A percentile compares a stretch with the other conserved stretches of the same genome.
Evolutionary conservation across 108 stramenopile species (phyloP).

Genomic region (Licmophora abbreviata): DNA sequence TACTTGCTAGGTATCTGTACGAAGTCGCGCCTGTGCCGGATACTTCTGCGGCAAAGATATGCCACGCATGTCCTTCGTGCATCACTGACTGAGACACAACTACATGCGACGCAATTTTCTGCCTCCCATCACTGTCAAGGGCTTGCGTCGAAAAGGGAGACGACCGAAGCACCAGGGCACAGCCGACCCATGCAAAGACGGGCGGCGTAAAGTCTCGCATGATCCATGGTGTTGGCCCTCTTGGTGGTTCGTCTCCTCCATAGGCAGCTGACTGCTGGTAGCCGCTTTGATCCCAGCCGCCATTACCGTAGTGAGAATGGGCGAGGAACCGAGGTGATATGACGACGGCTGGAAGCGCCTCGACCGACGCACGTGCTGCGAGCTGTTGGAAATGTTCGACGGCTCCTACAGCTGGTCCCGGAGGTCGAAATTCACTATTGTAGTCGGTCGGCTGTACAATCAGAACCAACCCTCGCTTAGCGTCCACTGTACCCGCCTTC

Average conservation of each 20-base stretch:
- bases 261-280: constrained; percentile 49
- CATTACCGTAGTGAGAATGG: constrained; percentile 19
- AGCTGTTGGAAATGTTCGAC: constrained; percentile 30
- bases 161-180: constrained; percentile 9
- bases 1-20: constrained; percentile 40
- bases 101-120: constrained; percentile 13
- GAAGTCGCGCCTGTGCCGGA: constrained; percentile 2
- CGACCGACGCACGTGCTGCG: constrained; percentile 34
- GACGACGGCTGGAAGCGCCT: constrained; percentile 37
- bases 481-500: constrained; percentile 11
- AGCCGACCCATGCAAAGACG: constrained; percentile 57
- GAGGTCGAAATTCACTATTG: constrained; percentile 32
- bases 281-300: constrained; percentile 51
- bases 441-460: constrained; percentile 63
- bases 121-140: constrained; percentile 1
- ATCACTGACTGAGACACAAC: constrained; percentile 48
- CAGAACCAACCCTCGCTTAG: constrained; percentile 30
- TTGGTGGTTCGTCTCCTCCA: constrained; percentile 62
- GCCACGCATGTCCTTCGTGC: constrained; percentile 44
- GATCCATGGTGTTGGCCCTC: constrained; percentile 63
- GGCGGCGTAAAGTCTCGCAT: constrained; percentile 69
- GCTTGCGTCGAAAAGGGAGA: background rate
- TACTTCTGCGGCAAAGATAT: constrained; percentile 45
- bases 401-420: constrained; percentile 18
- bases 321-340: constrained; percentile 52